Percentiles rank a stretch among this genome's conserved stretches.
phyloP scores from a whole-genome alignment of 2,329 filamentous ascomycete species.

The Cladobotryum mycophilum region DNA sequence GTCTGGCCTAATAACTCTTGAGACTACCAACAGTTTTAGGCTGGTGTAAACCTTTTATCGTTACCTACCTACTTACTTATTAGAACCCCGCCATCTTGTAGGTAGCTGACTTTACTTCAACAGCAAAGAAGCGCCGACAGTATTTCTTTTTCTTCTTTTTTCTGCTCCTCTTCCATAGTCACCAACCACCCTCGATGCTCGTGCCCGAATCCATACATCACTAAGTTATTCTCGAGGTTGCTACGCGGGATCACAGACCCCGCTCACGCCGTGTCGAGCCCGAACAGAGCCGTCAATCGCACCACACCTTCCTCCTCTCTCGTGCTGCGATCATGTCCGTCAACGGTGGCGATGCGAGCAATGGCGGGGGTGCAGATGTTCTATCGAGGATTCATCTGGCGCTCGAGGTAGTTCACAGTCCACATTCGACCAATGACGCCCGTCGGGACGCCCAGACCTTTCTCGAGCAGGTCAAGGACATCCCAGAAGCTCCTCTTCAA shows the following conservation, averaged over 20 bases:
- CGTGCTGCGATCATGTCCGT: slow-evolving; percentile 26
- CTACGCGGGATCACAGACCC: slow-evolving; percentile 6
- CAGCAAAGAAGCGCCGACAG: neutral
- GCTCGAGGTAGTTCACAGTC: slow-evolving; percentile 79
- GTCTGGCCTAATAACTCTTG: neutral
- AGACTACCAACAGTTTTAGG: no score
- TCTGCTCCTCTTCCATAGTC: neutral
- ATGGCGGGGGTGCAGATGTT: slow-evolving; percentile 36
- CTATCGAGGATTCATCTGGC: slow-evolving; percentile 73
- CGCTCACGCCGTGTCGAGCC: slow-evolving; percentile 9
- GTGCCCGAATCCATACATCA: slow-evolving; percentile 2
- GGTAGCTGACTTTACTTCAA: neutral
- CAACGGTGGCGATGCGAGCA: slow-evolving; percentile 30
- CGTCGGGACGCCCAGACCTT: slow-evolving; percentile 79
- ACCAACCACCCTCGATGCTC: slow-evolving; percentile 8
- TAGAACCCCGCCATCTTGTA: slow-evolving; percentile 6
- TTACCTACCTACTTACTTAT: neutral
- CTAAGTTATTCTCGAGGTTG: slow-evolving; percentile 5
- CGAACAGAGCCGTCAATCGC: slow-evolving; percentile 8
- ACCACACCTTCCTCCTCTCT: slow-evolving; percentile 1
- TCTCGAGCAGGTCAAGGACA: slow-evolving; percentile 77
- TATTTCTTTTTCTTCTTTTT: neutral
- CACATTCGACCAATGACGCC: slow-evolving; percentile 71
- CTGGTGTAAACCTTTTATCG: neutral
- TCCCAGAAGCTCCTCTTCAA: slow-evolving; percentile 72